A percentile compares a stretch with the other conserved stretches of the same genome.
Conservation (phyloP, 148 eudicot species). For the Pouteria glomerata region DNA sequence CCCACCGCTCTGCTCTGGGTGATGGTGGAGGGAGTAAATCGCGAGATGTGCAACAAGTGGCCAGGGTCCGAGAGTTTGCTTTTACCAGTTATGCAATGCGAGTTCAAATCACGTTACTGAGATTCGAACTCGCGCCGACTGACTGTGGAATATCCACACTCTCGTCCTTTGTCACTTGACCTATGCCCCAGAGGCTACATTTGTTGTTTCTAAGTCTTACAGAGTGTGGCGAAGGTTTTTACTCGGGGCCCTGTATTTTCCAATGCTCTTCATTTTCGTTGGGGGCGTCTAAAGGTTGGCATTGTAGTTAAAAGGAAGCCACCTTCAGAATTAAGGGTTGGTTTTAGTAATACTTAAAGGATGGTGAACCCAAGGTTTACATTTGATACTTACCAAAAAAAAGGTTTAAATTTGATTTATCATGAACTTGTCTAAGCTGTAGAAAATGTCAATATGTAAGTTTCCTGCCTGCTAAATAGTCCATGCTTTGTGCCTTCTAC, state of each 20-base stretch:
- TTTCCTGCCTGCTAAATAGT: not conserved
- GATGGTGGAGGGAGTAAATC: too few relatives aligned
- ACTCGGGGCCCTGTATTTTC: constrained; percentile 39
- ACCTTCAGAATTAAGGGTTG: constrained; percentile 81
- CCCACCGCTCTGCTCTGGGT: too few relatives aligned
- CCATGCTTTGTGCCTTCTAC: not conserved
- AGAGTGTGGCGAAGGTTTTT: constrained; percentile 70
- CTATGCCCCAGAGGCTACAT: too few relatives aligned
- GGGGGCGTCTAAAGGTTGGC: constrained; percentile 33
- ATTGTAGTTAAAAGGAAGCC: constrained; percentile 64
- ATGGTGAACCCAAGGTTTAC: not conserved
- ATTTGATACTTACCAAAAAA: too few relatives aligned
- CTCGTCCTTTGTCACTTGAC: too few relatives aligned
- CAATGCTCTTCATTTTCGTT: constrained; percentile 37
- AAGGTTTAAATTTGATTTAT: not conserved
- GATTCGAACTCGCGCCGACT: too few relatives aligned
- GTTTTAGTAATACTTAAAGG: not conserved
- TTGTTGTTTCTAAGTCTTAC: not conserved
- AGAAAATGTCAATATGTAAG: not conserved
- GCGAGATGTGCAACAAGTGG: too few relatives aligned
- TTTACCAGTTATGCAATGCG: too few relatives aligned
- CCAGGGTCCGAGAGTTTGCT: too few relatives aligned
- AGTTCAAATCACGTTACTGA: too few relatives aligned
- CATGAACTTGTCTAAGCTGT: not conserved
- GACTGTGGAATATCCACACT: too few relatives aligned